Evolutionary conservation across 1,284 basidiomycete species (phyloP).

Genomic region (Vanrija sp.): DNA sequence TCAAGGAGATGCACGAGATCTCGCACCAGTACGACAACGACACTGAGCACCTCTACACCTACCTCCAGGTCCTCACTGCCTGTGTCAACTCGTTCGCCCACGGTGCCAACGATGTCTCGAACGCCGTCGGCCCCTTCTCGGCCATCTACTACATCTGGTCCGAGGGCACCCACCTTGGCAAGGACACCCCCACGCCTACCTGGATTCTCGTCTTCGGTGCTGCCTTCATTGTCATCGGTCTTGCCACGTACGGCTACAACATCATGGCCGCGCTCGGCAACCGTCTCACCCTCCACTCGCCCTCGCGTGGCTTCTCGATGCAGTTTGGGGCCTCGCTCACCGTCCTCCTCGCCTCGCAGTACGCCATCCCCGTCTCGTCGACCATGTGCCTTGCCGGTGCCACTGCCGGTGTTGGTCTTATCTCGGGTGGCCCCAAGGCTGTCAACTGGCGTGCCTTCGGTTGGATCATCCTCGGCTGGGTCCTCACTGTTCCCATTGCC

Average conservation of each 20-base stretch:
- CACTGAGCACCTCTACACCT: constrained; percentile 53
- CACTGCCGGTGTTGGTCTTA: constrained; percentile 51
- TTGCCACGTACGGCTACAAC: constrained; percentile 51
- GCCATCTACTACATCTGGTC: constrained; percentile 50
- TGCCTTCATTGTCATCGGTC: constrained; percentile 49
- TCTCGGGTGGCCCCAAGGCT: constrained; percentile 46
- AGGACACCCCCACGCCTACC: constrained; percentile 44
- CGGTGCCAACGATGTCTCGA: constrained; percentile 48
- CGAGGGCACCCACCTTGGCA: constrained; percentile 29
- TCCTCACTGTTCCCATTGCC: constrained; percentile 49
- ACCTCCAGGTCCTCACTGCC: constrained; percentile 54
- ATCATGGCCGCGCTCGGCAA: constrained; percentile 51
- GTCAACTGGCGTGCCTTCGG: constrained; percentile 40
- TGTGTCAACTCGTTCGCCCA: constrained; percentile 54
- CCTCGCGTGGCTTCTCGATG: constrained; percentile 53
- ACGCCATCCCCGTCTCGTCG: constrained; percentile 46
- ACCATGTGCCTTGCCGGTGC: constrained; percentile 53
- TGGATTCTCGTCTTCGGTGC: constrained; percentile 52
- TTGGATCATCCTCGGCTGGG: constrained; percentile 32
- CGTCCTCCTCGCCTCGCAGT: constrained; percentile 50
- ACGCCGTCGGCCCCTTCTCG: constrained; percentile 45
- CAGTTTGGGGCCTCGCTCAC: constrained; percentile 52
- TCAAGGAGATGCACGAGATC: constrained; percentile 37
- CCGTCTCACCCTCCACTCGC: constrained; percentile 51
- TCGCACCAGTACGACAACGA: constrained; percentile 52